Conservation (phyloP, 2,329 filamentous ascomycete genomes). For the Colletotrichum sp. region DNA sequence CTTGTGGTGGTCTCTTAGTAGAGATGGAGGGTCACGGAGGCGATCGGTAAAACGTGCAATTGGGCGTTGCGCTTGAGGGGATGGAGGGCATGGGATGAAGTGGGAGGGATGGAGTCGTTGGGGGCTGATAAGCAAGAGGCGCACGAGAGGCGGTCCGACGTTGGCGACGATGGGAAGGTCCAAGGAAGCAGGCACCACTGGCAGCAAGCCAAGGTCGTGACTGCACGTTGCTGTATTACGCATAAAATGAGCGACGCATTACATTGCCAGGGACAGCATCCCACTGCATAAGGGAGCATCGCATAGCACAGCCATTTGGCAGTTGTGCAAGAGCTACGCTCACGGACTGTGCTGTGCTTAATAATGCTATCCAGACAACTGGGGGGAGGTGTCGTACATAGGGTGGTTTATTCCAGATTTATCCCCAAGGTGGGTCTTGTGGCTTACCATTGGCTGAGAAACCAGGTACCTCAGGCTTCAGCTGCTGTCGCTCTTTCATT, state of each 20-base stretch:
- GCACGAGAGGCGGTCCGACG: neutral
- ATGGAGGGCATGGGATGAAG: neutral
- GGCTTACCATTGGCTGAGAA: neutral
- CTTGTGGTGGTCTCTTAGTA: neutral
- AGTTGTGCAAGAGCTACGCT: neutral
- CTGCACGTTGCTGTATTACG: neutral
- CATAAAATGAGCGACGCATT: constrained; percentile 9
- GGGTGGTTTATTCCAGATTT: neutral
- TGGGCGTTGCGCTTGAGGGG: neutral
- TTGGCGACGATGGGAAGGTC: neutral
- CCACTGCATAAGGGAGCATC: neutral
- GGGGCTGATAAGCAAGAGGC: constrained; percentile 9
- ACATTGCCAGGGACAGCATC: neutral
- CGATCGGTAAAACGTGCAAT: neutral
- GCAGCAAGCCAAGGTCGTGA: neutral
- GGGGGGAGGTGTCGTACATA: constrained; percentile 6
- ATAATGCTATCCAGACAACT: neutral
- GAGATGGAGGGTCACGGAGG: constrained; percentile 7
- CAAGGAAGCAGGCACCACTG: neutral
- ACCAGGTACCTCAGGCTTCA: neutral
- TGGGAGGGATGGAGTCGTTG: constrained; percentile 7
- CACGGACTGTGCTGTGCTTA: neutral
- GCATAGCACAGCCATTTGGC: neutral
- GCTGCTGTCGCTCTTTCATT: neutral
- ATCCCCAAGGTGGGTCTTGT: neutral